Base-by-base conservation (phyloP, 139 green algal genomes). In the Micractinium sp. region DNA sequence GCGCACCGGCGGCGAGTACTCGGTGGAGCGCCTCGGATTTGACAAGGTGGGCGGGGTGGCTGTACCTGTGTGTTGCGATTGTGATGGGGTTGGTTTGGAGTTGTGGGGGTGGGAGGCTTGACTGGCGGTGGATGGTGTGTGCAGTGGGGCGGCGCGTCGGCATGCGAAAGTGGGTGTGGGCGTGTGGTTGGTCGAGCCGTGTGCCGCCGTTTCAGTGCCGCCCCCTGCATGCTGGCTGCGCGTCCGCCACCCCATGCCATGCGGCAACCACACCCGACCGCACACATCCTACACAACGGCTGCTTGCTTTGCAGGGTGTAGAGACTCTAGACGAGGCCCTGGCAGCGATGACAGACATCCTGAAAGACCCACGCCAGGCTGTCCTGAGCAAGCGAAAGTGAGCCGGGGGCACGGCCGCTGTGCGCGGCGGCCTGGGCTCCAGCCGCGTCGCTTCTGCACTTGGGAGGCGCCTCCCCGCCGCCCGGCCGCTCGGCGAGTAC, bases 11-110 rank as follows among this genome's bases (percentile, higher is more conserved):
- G 89, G 69, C 0, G 96, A 98, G 53, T 98, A 97, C 92, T 94
- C 89, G 27, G 96, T 99, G 35, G 95, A 98, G 90, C 93, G 97
- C 33, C 89, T 99, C 29, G 93, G 92, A 27, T 99, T 98, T 82
- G 81, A 91, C 36, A 85, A 87, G 82, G 88, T 74, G 91, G 75
- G 13, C 80, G 61, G 61, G 18, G 35, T 60, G 29, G 81, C 53
- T 53, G 38, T n/a, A n/a, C n/a, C n/a, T n/a, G n/a, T n/a, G n/a
- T n/a, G n/a, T n/a, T n/a, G n/a, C n/a, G n/a, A n/a, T n/a, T n/a
- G n/a, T n/a, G n/a, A n/a, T n/a, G n/a, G n/a, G n/a, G n/a, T n/a
- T n/a, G n/a, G n/a, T n/a, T n/a, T n/a, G n/a, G n/a, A n/a, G 23
- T 5, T 1, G 35, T 38, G 7, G 35, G 16, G 33, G 1, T 53